A percentile compares a stretch with the other conserved stretches of the same genome.
Conservation (phyloP, 805 yeast genomes). For the Saccharomyces jurei region DNA sequence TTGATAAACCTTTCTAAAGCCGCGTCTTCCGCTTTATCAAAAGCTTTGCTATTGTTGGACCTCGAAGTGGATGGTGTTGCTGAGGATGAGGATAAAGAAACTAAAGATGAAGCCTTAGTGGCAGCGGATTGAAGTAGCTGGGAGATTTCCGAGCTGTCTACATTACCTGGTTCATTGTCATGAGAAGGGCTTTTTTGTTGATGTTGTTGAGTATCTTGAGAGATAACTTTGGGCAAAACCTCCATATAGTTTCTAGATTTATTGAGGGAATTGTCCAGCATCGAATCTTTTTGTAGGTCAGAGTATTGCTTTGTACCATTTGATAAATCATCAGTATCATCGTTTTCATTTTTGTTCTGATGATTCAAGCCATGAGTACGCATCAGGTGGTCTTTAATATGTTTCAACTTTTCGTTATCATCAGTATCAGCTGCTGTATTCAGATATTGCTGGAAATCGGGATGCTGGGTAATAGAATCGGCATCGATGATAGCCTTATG, state of each 20-base stretch:
- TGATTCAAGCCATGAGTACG: background rate
- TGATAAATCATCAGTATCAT: constrained; percentile 1
- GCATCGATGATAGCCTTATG: constrained; percentile 68
- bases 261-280: background rate
- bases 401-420: constrained; percentile 8
- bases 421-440: constrained; percentile 25
- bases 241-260: constrained; percentile 3
- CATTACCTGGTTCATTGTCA: background rate
- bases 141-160: constrained; percentile 25
- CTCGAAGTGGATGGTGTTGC: constrained; percentile 10
- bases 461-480: constrained; percentile 46
- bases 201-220: background rate
- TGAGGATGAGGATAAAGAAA: background rate
- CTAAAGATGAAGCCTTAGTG: constrained; percentile 26
- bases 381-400: background rate
- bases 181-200: background rate
- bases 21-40: constrained; percentile 40
- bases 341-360: constrained; percentile 1
- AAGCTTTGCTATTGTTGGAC: constrained; percentile 11
- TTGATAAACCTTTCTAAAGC: constrained; percentile 61
- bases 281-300: background rate
- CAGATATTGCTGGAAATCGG: constrained; percentile 31
- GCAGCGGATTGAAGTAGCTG: constrained; percentile 33
- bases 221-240: constrained; percentile 10
- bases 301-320: background rate